These are phyloP conservation scores for Chamaenerion angustifolium DNA, from an alignment of 345 rosid species.

Conservation along the genomic window DNA sequence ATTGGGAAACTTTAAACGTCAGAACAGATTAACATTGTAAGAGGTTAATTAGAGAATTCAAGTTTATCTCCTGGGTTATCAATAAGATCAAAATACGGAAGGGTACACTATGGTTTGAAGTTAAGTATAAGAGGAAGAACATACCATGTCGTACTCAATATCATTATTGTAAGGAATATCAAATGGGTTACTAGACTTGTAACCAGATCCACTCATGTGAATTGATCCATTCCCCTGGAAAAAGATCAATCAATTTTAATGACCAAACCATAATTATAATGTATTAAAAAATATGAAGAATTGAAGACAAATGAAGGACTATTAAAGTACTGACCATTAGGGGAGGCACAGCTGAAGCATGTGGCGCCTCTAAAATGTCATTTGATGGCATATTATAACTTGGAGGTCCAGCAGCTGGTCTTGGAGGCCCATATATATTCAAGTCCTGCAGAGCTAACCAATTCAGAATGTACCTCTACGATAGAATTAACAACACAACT, in stretches of 20 bases:
- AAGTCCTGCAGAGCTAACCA: conserved; percentile 23
- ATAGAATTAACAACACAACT: conserved; percentile 2
- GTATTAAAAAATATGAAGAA: neutral
- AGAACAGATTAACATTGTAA: too few relatives aligned
- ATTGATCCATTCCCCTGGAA: conserved; percentile 36
- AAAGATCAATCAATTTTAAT: neutral
- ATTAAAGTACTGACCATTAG: conserved; percentile 23
- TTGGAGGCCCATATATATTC: conserved; percentile 17
- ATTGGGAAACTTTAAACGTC: too few relatives aligned
- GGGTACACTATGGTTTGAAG: neutral
- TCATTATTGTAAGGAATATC: conserved; percentile 73
- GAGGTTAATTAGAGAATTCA: too few relatives aligned
- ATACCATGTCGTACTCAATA: conserved; percentile 51
- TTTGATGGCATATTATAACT: conserved; percentile 14
- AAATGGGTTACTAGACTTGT: conserved; percentile 78
- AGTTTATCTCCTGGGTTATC: too few relatives aligned
- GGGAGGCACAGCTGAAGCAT: conserved; percentile 22
- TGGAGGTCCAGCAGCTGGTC: conserved; percentile 15
- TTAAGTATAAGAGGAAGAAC: conserved; percentile 7
- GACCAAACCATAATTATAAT: neutral
- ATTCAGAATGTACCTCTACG: conserved; percentile 8
- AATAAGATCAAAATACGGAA: neutral
- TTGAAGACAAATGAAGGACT: neutral
- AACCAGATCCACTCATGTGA: conserved; percentile 18
- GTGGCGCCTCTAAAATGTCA: conserved; percentile 18